These are phyloP conservation scores for Imleria badia DNA, from an alignment of 768 basidiomycete genomes.

Conservation along the genomic window DNA sequence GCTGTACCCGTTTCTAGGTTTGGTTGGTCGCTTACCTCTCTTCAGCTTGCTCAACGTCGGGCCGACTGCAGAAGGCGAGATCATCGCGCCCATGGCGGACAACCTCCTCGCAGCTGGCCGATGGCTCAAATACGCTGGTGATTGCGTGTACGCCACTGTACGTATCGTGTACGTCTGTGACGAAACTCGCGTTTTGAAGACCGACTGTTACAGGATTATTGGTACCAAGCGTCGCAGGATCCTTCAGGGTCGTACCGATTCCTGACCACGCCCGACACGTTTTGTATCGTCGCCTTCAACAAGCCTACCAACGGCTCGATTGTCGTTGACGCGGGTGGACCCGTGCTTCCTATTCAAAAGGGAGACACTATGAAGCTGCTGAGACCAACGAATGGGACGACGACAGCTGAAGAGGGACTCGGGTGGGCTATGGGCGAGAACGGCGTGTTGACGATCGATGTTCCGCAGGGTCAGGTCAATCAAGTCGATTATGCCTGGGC, in stretches of 20 bases:
- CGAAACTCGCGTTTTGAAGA: background rate
- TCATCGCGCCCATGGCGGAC: slow-evolving; percentile 47
- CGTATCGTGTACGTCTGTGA: slow-evolving; percentile 9
- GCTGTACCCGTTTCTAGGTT: background rate
- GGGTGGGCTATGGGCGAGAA: slow-evolving; percentile 32
- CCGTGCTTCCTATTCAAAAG: slow-evolving; percentile 41
- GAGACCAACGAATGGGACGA: slow-evolving; percentile 21
- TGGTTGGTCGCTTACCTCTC: background rate
- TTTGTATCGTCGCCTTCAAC: slow-evolving; percentile 49
- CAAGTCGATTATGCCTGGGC: slow-evolving; percentile 40
- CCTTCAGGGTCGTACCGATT: slow-evolving; percentile 40
- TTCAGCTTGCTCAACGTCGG: slow-evolving; percentile 51
- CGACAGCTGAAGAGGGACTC: slow-evolving; percentile 14
- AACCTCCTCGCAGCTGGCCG: slow-evolving; percentile 49
- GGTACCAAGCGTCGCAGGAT: slow-evolving; percentile 47
- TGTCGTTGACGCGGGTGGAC: slow-evolving; percentile 33
- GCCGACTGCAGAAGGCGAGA: slow-evolving; percentile 54
- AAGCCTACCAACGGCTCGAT: slow-evolving; percentile 36
- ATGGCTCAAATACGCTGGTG: slow-evolving; percentile 51
- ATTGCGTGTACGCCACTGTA: slow-evolving; percentile 55
- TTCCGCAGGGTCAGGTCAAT: slow-evolving; percentile 24
- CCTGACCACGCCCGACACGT: slow-evolving; percentile 48
- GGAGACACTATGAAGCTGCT: slow-evolving; percentile 47
- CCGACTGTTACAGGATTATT: slow-evolving; percentile 39
- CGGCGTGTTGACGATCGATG: slow-evolving; percentile 33